phyloP scores from a whole-genome alignment of 2,329 filamentous ascomycete genomes.

The Didymella exigua region DNA sequence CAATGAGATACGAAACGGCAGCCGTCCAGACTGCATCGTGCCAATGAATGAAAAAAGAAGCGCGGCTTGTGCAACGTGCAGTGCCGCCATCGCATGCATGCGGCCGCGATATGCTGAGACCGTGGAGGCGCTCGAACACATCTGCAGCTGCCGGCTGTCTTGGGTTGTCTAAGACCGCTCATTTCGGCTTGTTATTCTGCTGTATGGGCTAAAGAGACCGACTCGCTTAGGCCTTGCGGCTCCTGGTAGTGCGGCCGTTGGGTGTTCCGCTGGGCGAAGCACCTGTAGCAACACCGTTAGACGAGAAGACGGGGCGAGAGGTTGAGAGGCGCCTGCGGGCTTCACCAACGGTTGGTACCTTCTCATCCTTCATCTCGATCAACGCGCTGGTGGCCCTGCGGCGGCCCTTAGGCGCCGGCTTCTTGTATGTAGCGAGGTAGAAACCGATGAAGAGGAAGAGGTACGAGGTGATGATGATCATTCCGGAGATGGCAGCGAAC shows the following conservation, averaged over 20 bases:
- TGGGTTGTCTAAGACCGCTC: background rate
- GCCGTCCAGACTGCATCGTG: constrained; percentile 15
- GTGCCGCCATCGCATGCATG: background rate
- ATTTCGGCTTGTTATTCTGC: background rate
- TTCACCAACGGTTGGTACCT: constrained; percentile 62
- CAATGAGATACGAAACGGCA: constrained; percentile 17
- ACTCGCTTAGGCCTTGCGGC: constrained; percentile 69
- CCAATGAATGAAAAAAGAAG: constrained; percentile 11
- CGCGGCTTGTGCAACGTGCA: background rate
- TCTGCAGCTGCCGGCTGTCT: background rate
- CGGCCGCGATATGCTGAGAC: background rate
- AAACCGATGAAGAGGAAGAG: constrained; percentile 98
- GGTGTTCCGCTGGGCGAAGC: constrained; percentile 54
- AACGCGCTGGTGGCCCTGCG: constrained; percentile 82
- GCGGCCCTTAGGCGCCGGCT: constrained; percentile 74
- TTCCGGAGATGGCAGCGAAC: constrained; percentile 91
- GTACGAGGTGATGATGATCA: constrained; percentile 91
- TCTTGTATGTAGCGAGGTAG: constrained; percentile 96
- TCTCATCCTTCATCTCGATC: constrained; percentile 80
- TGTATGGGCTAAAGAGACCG: background rate
- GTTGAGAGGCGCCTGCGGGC: constrained; percentile 56
- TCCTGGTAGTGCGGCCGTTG: constrained; percentile 68
- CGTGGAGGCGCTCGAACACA: background rate
- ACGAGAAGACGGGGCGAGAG: constrained; percentile 49
- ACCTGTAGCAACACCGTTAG: constrained; percentile 50